phyloP scores from a whole-genome alignment of 192 early-diverging fungal genomes.

The Diversispora epigaea region DNA sequence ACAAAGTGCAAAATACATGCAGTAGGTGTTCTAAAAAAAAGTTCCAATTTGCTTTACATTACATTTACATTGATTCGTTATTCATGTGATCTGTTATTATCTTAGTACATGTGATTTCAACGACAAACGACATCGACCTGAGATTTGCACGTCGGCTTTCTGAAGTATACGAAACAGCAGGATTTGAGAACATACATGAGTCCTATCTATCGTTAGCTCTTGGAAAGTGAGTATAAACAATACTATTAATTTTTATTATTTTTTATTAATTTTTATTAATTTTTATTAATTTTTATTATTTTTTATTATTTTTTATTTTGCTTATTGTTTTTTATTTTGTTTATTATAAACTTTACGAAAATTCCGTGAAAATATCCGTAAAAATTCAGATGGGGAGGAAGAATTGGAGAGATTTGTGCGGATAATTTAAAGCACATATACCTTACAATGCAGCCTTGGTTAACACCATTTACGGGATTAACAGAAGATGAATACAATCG shows the following conservation, averaged over 20 bases:
- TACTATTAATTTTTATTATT: not conserved
- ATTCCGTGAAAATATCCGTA: no score
- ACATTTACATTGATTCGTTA: not conserved
- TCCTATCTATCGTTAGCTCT: conserved; percentile 8
- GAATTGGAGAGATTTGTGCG: conserved; percentile 19
- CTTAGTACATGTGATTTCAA: not conserved
- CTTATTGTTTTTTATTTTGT: not conserved
- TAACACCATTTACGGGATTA: not conserved
- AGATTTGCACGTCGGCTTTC: not conserved
- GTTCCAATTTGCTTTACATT: not conserved
- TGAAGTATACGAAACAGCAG: not conserved
- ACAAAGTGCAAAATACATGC: conserved; percentile 3
- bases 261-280: not conserved
- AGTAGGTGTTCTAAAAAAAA: conserved; percentile 1
- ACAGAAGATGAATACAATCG: conserved; percentile 18
- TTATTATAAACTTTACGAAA: not conserved
- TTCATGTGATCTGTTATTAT: not conserved
- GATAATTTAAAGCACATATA: not conserved
- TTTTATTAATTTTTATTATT: not conserved
- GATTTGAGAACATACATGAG: not conserved
- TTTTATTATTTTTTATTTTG: not conserved
- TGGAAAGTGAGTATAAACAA: conserved; percentile 11
- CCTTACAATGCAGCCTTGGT: conserved; percentile 23
- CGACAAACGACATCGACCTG: not conserved
- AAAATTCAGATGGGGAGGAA: conserved; percentile 11